Conservation (phyloP, 176 grass and related monocot genomes). For the Avena atlantica region DNA sequence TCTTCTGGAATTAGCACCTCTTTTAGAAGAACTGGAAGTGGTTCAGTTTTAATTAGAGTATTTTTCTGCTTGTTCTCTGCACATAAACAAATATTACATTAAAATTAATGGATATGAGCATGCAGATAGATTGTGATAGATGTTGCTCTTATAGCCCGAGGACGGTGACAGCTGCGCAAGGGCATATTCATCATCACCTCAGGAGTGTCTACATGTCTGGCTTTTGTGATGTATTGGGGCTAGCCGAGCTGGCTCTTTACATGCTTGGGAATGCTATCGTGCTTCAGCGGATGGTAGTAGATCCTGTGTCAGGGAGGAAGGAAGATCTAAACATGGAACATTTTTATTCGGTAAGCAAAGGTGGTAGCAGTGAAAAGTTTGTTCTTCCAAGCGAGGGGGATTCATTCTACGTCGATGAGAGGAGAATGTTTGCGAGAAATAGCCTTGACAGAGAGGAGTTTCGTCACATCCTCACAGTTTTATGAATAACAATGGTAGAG, state of each 20-base stretch:
- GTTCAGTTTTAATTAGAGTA: not conserved
- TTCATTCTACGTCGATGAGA: not conserved
- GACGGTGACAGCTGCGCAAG: not conserved
- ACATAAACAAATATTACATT: not conserved
- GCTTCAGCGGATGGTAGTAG: not conserved
- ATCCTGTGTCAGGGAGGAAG: not conserved
- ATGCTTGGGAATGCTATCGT: not conserved
- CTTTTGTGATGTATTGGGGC: not conserved
- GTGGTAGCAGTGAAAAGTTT: not conserved
- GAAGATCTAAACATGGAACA: not conserved
- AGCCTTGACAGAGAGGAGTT: not conserved
- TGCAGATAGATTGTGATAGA: not conserved
- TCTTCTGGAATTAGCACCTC: slow-evolving; percentile 17
- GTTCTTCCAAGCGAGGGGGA: not conserved
- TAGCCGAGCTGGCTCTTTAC: not conserved
- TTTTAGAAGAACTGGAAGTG: not conserved
- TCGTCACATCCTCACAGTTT: not conserved
- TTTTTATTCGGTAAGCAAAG: not conserved
- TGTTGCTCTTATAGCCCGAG: not conserved
- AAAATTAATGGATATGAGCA: not conserved
- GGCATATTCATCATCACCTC: not conserved
- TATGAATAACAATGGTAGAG: not conserved
- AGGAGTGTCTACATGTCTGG: not conserved
- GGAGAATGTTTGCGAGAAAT: not conserved
- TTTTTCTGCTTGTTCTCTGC: not conserved